These are phyloP conservation scores for Sphagnum contortum DNA, from an alignment of 225 moss, liverwort and hornwort genomes.

Conservation along the genomic window DNA sequence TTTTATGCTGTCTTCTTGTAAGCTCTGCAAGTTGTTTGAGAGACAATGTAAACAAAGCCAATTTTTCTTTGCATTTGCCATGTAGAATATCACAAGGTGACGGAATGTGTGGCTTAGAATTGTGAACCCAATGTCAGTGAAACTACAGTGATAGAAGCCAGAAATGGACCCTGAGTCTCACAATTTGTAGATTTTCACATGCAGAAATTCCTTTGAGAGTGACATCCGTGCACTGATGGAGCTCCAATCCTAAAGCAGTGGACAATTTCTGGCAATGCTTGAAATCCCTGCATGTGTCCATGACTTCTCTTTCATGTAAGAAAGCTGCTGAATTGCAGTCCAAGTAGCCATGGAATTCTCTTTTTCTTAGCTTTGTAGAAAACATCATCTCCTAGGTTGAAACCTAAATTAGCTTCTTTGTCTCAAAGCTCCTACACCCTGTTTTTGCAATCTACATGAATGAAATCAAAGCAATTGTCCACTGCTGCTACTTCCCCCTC, in stretches of 20 bases:
- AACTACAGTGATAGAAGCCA: constrained; percentile 70
- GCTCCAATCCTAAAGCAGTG: constrained; percentile 66
- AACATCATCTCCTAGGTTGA: neutral
- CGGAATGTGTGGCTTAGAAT: constrained; percentile 83
- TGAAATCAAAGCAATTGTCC: too few species aligned
- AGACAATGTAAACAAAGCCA: too few species aligned
- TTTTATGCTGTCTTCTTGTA: too few species aligned
- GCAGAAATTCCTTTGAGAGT: constrained; percentile 66
- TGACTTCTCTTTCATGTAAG: constrained; percentile 3
- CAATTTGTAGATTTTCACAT: constrained; percentile 72
- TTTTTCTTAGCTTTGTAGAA: neutral
- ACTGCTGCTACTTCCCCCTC: too few species aligned
- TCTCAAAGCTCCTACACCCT: too few species aligned
- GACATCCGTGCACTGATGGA: constrained; percentile 90
- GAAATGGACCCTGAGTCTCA: constrained; percentile 68
- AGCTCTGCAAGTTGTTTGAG: too few species aligned
- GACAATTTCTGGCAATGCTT: constrained; percentile 64
- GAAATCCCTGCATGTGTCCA: constrained; percentile 45
- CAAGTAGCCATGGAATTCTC: constrained; percentile 3
- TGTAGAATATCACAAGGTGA: constrained; percentile 46
- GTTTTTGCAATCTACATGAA: too few species aligned
- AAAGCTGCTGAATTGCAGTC: constrained; percentile 6
- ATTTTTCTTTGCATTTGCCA: too few species aligned
- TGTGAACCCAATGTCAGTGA: constrained; percentile 89
- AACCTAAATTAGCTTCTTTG: too few species aligned